Evolutionary conservation across 2,329 filamentous ascomycete genomes (phyloP).

Genomic region (Metarhizium rileyi): DNA sequence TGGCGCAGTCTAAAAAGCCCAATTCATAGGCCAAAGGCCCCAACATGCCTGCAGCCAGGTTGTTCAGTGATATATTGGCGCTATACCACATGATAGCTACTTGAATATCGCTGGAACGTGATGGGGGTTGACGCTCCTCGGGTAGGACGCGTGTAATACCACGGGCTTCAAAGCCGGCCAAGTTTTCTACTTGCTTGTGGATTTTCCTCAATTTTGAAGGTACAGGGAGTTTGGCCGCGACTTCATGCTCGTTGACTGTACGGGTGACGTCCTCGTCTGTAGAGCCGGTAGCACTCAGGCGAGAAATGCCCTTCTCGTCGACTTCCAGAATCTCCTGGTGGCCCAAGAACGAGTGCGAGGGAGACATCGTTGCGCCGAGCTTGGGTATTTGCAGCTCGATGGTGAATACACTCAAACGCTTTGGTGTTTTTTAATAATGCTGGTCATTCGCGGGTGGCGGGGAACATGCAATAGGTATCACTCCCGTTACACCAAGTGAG

Average conservation of each 20-base stretch:
- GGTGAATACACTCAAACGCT: background rate
- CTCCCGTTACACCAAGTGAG: background rate
- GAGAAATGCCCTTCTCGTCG: conserved; percentile 1
- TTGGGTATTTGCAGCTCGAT: background rate
- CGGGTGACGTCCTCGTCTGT: background rate
- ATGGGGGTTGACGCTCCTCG: conserved; percentile 24
- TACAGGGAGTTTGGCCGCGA: background rate
- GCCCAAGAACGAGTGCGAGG: background rate
- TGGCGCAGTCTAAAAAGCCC: conserved; percentile 62
- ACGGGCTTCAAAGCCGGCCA: conserved; percentile 29
- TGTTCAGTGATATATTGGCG: conserved; percentile 34
- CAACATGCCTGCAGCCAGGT: conserved; percentile 58
- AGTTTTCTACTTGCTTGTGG: conserved; percentile 19
- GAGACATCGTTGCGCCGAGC: background rate
- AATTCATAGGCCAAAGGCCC: conserved; percentile 58
- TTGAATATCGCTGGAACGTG: conserved; percentile 25
- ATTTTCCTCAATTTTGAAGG: conserved; percentile 4
- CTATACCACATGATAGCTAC: conserved; percentile 34
- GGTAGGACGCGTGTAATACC: conserved; percentile 29
- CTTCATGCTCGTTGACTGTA: background rate
- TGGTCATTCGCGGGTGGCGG: background rate
- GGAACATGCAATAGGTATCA: background rate
- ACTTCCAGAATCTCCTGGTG: background rate
- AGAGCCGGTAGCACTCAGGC: background rate
- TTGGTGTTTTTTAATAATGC: no score